Evolutionary conservation across 352 stramenopile species (phyloP), one percentile per base, ranked within the genome.

Genomic region (Pilasporangium apinafurcum): DNA sequence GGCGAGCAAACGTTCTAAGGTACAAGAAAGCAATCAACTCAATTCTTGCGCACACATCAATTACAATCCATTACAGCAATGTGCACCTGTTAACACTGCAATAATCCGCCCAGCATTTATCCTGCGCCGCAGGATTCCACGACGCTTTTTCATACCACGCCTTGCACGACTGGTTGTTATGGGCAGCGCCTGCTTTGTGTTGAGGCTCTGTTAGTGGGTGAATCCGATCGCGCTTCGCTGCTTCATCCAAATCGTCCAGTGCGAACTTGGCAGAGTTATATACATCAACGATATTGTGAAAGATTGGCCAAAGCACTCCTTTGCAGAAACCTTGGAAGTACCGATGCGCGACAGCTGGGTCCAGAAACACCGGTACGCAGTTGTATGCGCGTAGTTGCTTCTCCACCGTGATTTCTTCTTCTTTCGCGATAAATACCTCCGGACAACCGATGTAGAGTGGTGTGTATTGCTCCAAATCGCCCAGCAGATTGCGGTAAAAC

Each of bases 251-350:
- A 16, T 69, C 61, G 47, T 89, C 79, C 13, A 89, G 57, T 28
- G 65, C 53, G 17, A 89, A 62, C 52, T 84, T 58, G 16, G 78
- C 76, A 30, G 73, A 83, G 47, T 88, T 89, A 62, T 98, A 99
- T 1, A 99, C 92, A 47, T 97, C 95, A 26, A 97, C 83, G 5
- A 98, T 86, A 60, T 98, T 97, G 67, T 99, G 96, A 52, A 99
- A 92, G 24, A 98, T 79, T 1, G 95, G 95, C 96, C 95, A 99
- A 13, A 99, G 78, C n/a, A 98, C 81, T 36, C 93, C 91, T 60
- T 99, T 98, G 69, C 95, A 98, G 57, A 98, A 98, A 16, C 86
- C 88, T 60, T 96, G 72, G 58, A 92, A 95, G 62, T 92, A 92
- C 18, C 65, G 69, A 40, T 92, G 73, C 18, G 76, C 77, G 29